Base-by-base conservation (phyloP, 2,329 filamentous ascomycete genomes). In the Diaporthe longicolla region DNA sequence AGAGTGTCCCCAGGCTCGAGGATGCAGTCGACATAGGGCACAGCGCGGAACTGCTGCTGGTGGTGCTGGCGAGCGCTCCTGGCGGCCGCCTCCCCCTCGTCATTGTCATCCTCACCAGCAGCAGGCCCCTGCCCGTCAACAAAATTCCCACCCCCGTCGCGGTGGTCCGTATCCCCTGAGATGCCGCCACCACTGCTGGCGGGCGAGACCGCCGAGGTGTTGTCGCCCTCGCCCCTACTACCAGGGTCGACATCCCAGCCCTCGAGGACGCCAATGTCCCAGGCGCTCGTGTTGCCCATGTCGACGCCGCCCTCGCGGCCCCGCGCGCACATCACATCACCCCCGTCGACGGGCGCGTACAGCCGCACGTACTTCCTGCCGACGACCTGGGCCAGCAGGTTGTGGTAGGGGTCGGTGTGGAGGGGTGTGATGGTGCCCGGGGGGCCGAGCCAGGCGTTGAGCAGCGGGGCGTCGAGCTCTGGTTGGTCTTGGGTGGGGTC, bases 401-500 rank as follows among this genome's bases (percentile, higher is more conserved):
- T 98, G 81, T 98, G 94, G 82, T 98, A 97, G 1, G 94, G 94
- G 79, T 98, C 97, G 1, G 95, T 97, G 82, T 99, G 97, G 0
- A 98, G 86, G 1, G 97, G 97, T 0, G 95, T 98, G 76, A 98
- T 95, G 0, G 97, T 98, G 66, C 91, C 92, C 0, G 91, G 87
- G 0, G 97, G 97, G 0, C 97, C 97, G 76, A 98, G 93, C 97
- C 97, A 99, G 10, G 94, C 95, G 82, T 98, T 97, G 24, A 97
- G 87, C 57, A 93, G 85, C 0, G 94, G 94, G 45, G 58, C 32
- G 9, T 86, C 86, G 17, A 89, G 82, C 50, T 84, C 82, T 2
- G 84, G 81, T 71, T 85, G 83, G 77, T 85, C 77, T 52, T 82
- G 79, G 7, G 79, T 74, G 8, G 80, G 71, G 63, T 83, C 81